Evolutionary conservation across 2,329 filamentous ascomycete genomes (phyloP).

Genomic region (Phialophora chinensis): DNA sequence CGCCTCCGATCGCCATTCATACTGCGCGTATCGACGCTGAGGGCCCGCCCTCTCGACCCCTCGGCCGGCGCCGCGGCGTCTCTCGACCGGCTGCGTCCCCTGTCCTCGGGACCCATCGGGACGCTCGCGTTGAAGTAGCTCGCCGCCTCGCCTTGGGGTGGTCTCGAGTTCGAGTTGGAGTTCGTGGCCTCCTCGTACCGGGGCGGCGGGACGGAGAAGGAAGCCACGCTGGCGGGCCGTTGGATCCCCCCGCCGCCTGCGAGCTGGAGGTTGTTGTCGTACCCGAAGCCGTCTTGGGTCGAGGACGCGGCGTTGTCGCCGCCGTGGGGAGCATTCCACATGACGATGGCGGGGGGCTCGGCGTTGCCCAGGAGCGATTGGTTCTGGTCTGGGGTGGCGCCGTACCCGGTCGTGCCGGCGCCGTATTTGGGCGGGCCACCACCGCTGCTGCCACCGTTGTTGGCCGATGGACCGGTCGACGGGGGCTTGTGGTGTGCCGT

Average conservation of each 20-base stretch:
- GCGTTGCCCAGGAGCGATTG: slow-evolving; percentile 22
- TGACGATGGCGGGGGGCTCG: slow-evolving; percentile 20
- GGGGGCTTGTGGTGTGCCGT: not conserved
- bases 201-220: slow-evolving; percentile 24
- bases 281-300: slow-evolving; percentile 30
- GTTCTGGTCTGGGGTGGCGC: slow-evolving; percentile 22
- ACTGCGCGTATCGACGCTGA: slow-evolving; percentile 9
- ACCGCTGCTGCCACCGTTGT: not conserved
- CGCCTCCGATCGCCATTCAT: slow-evolving; percentile 22
- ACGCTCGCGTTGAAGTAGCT: slow-evolving; percentile 20
- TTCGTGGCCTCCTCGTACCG: slow-evolving; percentile 28
- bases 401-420: slow-evolving; percentile 12
- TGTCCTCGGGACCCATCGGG: not conserved
- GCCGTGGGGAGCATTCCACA: slow-evolving; percentile 9
- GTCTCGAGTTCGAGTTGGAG: not conserved
- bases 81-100: slow-evolving; percentile 14
- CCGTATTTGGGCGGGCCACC: slow-evolving; percentile 12
- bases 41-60: slow-evolving; percentile 9
- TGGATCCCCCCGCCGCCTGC: slow-evolving; percentile 12
- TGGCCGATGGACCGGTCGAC: not conserved
- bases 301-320: slow-evolving; percentile 4
- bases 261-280: slow-evolving; percentile 16
- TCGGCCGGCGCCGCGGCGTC: slow-evolving; percentile 5
- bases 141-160: slow-evolving; percentile 17
- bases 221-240: slow-evolving; percentile 25